Conservation (phyloP, 2,329 filamentous ascomycete species). For the Claviceps fusiformis region DNA sequence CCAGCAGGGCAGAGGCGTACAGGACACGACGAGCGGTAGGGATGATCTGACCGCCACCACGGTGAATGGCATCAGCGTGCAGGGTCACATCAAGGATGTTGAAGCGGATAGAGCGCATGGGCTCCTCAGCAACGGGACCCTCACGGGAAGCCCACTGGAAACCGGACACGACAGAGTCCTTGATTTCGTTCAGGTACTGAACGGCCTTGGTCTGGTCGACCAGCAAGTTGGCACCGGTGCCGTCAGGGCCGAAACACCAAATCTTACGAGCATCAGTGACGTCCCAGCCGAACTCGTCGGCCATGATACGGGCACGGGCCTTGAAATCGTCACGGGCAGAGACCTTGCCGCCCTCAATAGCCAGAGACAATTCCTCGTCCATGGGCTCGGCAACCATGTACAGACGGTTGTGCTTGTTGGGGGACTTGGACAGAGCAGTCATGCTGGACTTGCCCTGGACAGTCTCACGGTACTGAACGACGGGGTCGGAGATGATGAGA, state of each 20-base stretch:
- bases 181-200: slow-evolving; percentile 99
- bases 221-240: slow-evolving; percentile 92
- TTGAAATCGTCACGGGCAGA: slow-evolving; percentile 97
- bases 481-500: slow-evolving; percentile 93
- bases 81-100: slow-evolving; percentile 99
- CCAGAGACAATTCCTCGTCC: slow-evolving; percentile 77
- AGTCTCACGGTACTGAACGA: slow-evolving; percentile 98
- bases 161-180: slow-evolving; percentile 98
- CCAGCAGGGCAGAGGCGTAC: slow-evolving; percentile 83
- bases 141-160: slow-evolving; percentile 99
- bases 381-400: slow-evolving; percentile 90
- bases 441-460: slow-evolving; percentile 77
- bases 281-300: slow-evolving; percentile 97
- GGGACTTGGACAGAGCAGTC: slow-evolving; percentile 95
- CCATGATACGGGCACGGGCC: slow-evolving; percentile 86
- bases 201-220: slow-evolving; percentile 99
- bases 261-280: slow-evolving; percentile 99
- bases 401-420: slow-evolving; percentile 99
- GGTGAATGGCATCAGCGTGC: slow-evolving; percentile 98
- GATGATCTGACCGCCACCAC: slow-evolving; percentile 98
- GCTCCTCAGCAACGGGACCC: slow-evolving; percentile 95
- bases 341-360: slow-evolving; percentile 89
- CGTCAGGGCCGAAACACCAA: slow-evolving; percentile 99
- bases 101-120: slow-evolving; percentile 93
- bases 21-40: slow-evolving; percentile 95